These are phyloP conservation scores for Neopestalotiopsis clavispora DNA, from an alignment of 2,329 filamentous ascomycete species.

Conservation along the genomic window DNA sequence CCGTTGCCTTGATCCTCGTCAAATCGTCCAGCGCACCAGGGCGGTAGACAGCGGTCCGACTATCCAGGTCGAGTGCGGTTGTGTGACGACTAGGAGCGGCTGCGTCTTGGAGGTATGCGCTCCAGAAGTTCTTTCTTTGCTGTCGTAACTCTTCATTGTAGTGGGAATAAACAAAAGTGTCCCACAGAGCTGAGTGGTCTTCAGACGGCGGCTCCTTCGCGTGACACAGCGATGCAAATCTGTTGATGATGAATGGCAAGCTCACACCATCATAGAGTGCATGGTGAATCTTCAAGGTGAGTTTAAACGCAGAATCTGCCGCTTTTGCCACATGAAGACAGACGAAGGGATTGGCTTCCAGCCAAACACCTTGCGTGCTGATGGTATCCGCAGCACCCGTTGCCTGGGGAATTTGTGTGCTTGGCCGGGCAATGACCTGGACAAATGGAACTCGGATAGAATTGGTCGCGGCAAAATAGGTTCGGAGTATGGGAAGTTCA, in stretches of 20 bases:
- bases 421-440: slow-evolving; percentile 58
- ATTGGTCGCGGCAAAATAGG: slow-evolving; percentile 62
- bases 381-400: slow-evolving; percentile 2
- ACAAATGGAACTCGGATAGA: slow-evolving; percentile 57
- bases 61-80: neutral
- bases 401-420: neutral
- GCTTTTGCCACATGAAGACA: slow-evolving; percentile 26
- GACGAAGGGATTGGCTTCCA: slow-evolving; percentile 29
- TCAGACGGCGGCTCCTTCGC: neutral
- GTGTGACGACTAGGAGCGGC: neutral
- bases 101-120: slow-evolving; percentile 44
- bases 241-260: slow-evolving; percentile 65
- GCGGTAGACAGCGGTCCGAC: slow-evolving; percentile 24
- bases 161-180: slow-evolving; percentile 28
- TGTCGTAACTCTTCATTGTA: slow-evolving; percentile 18
- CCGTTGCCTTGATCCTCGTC: slow-evolving; percentile 23
- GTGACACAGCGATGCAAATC: slow-evolving; percentile 35
- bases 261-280: slow-evolving; percentile 88
- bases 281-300: slow-evolving; percentile 76
- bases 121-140: slow-evolving; percentile 48
- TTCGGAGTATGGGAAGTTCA: slow-evolving; percentile 70
- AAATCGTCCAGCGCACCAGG: slow-evolving; percentile 23
- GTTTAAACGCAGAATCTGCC: slow-evolving; percentile 26
- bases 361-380: slow-evolving; percentile 30
- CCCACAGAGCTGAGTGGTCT: slow-evolving; percentile 28